Evolutionary conservation across 1,284 basidiomycete species (phyloP).

Genomic region (Naganishia albida): DNA sequence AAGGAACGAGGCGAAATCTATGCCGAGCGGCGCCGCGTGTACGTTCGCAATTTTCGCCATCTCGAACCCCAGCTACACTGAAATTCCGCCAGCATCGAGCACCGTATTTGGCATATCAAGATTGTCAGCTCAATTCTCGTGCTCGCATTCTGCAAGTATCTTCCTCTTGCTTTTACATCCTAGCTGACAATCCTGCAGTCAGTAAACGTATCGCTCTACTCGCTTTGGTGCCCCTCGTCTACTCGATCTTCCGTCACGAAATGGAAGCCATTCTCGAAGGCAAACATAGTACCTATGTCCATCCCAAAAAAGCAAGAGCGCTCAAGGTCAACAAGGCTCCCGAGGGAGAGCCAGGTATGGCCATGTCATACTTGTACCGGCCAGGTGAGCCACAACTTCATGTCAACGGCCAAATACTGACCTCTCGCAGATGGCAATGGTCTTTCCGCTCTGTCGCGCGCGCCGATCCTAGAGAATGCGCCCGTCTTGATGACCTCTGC

Average conservation of each 20-base stretch:
- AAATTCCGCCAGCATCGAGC: conserved; percentile 15
- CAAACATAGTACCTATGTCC: conserved; percentile 23
- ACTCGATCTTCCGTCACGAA: conserved; percentile 31
- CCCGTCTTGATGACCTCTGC: conserved; percentile 31
- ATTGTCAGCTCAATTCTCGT: conserved; percentile 31
- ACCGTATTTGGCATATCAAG: conserved; percentile 35
- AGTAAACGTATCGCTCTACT: conserved; percentile 33
- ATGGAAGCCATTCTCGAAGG: conserved; percentile 30
- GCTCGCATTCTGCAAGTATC: conserved; percentile 30
- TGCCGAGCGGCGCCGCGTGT: conserved; percentile 30
- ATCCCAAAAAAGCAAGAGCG: conserved; percentile 20
- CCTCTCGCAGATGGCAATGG: conserved; percentile 6
- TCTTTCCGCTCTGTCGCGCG: conserved; percentile 3
- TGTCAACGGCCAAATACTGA: too few species aligned
- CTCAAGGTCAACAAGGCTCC: conserved; percentile 29
- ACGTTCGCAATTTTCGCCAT: too few species aligned
- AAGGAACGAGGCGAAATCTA: conserved; percentile 31
- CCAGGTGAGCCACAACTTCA: conserved; percentile 15
- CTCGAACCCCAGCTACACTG: not conserved
- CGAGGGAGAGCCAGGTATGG: conserved; percentile 30
- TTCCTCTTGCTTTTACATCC: too few species aligned
- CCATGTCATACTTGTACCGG: conserved; percentile 32
- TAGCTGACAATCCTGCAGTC: conserved; percentile 4
- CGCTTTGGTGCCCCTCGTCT: conserved; percentile 31
- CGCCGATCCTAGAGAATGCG: conserved; percentile 31